Conservation (phyloP, 148 eudicot genomes). For the Rhododendron ovatum region DNA sequence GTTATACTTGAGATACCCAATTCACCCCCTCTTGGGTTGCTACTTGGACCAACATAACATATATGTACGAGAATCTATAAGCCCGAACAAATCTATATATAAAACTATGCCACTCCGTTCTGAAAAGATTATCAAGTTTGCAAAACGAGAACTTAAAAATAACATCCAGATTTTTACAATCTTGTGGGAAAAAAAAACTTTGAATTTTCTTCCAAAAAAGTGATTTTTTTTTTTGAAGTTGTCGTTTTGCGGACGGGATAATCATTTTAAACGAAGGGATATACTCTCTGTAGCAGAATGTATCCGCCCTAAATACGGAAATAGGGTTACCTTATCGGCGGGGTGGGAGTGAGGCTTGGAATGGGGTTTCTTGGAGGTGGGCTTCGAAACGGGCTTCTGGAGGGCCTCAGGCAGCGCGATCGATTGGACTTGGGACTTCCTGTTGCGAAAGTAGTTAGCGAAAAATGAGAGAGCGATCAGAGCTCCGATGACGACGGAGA, state of each 20-base stretch:
- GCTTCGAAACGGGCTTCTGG: conserved; percentile 26
- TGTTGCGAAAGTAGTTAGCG: conserved; percentile 67
- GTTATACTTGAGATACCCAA: too few relatives aligned
- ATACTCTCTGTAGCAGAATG: not conserved
- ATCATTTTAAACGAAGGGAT: not conserved
- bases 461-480: conserved; percentile 53
- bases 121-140: not conserved
- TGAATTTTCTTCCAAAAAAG: not conserved
- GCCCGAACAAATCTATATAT: not conserved
- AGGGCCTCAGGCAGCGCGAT: conserved; percentile 46
- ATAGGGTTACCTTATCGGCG: conserved; percentile 59
- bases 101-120: not conserved
- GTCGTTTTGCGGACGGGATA: not conserved
- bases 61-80: too few relatives aligned
- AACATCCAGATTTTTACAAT: too few relatives aligned
- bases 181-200: not conserved
- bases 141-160: not conserved
- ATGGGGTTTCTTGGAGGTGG: conserved; percentile 51
- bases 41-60: too few relatives aligned
- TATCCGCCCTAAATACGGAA: not conserved
- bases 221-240: not conserved
- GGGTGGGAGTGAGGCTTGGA: conserved; percentile 53
- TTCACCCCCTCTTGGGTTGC: too few relatives aligned
- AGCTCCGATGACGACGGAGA: conserved; percentile 50
- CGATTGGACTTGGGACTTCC: conserved; percentile 67